Base-by-base conservation (phyloP, 1,139 yeast species). In the Candida sojae region DNA sequence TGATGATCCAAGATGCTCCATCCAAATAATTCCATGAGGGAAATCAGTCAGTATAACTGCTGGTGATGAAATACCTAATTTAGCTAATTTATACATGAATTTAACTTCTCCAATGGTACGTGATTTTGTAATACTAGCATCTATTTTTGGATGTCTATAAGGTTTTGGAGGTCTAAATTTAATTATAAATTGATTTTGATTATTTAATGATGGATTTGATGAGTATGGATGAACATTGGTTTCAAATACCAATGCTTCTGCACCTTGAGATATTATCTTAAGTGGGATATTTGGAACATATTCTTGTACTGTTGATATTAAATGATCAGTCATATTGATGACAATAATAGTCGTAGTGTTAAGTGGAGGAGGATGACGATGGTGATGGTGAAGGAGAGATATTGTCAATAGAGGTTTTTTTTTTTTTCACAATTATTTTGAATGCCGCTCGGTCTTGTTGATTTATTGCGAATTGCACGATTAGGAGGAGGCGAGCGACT, bases 81-180 rank as follows among this genome's bases (percentile, higher is more conserved):
- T 71, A 11, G 71, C 67, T 44, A 93, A 70, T 58, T 82, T 86
- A 48, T 80, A 77, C 70, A 93, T 70, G 39, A 93, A 75, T 54
- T 93, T 83, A 3, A 92, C 90, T 61, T 93, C 99, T 0, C 96
- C 86, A 6, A 84, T 68, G 0, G 98, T 92, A 43, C 99, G 74
- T 42, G 84, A 84, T 57, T 85, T 87, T 7, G 96, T 90, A 50
- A 95, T 75, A 42, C 79, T 77, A 5, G 79, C 77, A 67, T 93
- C 99, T 29, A 93, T 80, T 44, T 77, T 76, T 6, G 95, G 92
- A 58, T 93, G 97, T 58, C 99, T 78, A 60, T 93, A 95, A 10
- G 87, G 83, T 64, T 95, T 95, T 11, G 86, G 81, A 1, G 99
- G 98, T 51, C 99, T 77, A 64, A 80, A 92, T 64, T 95, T 95